Conservation (phyloP, 1,284 basidiomycete genomes). For the Austroboletus niveus region DNA sequence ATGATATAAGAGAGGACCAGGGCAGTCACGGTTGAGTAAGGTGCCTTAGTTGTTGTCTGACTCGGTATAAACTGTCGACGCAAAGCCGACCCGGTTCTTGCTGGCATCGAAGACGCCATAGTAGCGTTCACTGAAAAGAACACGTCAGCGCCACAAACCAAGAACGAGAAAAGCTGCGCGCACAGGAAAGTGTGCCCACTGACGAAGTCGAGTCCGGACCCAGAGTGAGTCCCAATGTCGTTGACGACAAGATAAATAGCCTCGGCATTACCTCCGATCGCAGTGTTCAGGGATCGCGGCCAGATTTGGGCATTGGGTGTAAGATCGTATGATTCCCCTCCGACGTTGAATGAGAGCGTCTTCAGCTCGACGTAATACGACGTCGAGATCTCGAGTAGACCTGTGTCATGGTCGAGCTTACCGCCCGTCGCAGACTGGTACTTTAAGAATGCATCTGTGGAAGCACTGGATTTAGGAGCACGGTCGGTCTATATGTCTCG, state of each 20-base stretch:
- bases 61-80: neutral
- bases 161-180: no score
- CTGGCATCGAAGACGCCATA: constrained; percentile 48
- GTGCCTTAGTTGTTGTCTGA: neutral
- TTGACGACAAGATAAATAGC: constrained; percentile 35
- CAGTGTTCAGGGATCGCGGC: constrained; percentile 8
- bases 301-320: neutral
- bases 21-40: no score
- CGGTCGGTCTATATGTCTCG: no score
- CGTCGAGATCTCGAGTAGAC: neutral
- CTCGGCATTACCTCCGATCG: constrained; percentile 14
- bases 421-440: no score
- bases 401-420: neutral
- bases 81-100: neutral
- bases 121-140: constrained; percentile 42
- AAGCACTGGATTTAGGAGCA: no score
- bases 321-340: neutral
- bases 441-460: no score
- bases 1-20: no score
- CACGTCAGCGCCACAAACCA: no score
- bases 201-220: neutral
- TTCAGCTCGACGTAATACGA: constrained; percentile 34
- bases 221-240: constrained; percentile 32
- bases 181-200: no score
- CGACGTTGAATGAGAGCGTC: constrained; percentile 3